Evolutionary conservation across 129 eudicot genomes (phyloP).

Genomic region (Escallonia herrerae): DNA sequence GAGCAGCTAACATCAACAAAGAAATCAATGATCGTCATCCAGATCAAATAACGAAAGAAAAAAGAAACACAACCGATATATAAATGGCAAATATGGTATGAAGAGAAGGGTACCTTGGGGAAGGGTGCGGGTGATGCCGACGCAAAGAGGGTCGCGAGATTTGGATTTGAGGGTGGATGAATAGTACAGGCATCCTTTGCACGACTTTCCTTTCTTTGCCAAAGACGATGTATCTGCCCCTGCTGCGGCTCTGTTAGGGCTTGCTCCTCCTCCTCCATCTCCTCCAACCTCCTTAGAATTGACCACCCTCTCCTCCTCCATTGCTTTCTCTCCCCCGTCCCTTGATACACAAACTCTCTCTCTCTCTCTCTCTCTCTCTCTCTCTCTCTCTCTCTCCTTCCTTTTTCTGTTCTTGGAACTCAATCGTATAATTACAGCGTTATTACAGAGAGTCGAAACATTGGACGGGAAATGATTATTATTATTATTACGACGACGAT

Average conservation of each 20-base stretch:
- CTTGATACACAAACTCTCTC: too few relatives aligned
- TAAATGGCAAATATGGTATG: too few relatives aligned
- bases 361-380: background rate
- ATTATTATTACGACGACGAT: too few relatives aligned
- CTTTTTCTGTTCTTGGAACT: background rate
- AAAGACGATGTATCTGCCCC: constrained; percentile 11
- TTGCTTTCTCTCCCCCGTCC: background rate
- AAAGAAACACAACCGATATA: background rate
- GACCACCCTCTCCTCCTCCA: constrained; percentile 1
- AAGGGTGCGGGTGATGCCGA: constrained; percentile 78
- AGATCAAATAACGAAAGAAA: background rate
- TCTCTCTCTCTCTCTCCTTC: background rate
- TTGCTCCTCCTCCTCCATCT: background rate
- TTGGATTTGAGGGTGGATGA: constrained; percentile 69
- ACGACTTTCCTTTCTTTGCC: constrained; percentile 53
- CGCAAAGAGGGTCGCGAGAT: constrained; percentile 77
- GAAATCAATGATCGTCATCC: background rate
- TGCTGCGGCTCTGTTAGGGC: background rate
- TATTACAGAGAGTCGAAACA: too few relatives aligned
- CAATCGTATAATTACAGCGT: too few relatives aligned
- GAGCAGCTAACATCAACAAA: background rate
- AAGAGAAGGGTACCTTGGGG: constrained; percentile 44
- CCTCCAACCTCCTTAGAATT: background rate
- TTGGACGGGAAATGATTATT: too few relatives aligned
- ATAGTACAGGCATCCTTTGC: constrained; percentile 80